These are phyloP conservation scores for Fusarium liriodendri DNA, from an alignment of 2,329 filamentous ascomycete species.

Conservation along the genomic window DNA sequence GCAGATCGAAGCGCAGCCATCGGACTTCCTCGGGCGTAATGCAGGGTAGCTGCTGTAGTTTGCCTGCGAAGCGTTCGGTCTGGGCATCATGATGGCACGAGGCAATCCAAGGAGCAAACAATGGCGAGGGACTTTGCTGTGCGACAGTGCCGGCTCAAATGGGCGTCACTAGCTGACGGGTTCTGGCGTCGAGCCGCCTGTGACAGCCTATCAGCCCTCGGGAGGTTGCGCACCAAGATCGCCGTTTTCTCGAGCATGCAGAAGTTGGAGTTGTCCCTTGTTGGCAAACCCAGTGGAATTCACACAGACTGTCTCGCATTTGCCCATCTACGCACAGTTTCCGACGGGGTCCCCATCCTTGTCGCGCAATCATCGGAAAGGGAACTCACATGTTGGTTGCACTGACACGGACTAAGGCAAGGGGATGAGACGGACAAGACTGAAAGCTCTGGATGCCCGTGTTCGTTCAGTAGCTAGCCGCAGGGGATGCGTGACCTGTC, in stretches of 20 bases:
- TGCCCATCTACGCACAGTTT: neutral
- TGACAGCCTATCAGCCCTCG: neutral
- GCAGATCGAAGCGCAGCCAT: neutral
- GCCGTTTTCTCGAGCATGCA: neutral
- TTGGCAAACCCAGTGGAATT: neutral
- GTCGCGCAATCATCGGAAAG: neutral
- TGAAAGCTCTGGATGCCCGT: neutral
- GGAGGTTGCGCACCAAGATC: neutral
- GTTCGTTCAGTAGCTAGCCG: neutral
- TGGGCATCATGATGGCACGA: neutral
- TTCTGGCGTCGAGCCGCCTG: neutral
- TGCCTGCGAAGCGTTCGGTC: conserved; percentile 11
- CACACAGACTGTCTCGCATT: neutral
- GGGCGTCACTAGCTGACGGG: neutral
- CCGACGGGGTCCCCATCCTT: neutral
- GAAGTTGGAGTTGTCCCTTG: neutral
- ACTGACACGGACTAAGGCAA: conserved; percentile 1
- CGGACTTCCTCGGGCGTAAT: neutral
- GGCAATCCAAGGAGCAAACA: conserved; percentile 1
- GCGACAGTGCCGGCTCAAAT: neutral
- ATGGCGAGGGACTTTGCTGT: conserved; percentile 3
- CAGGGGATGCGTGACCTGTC: conserved; percentile 3
- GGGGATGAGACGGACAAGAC: neutral
- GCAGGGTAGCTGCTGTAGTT: conserved; percentile 32
- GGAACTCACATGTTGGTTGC: neutral